Evolutionary conservation across 306 rosid species (phyloP), one percentile per base, ranked within the genome.

Genomic region (Lagenaria siceraria): DNA sequence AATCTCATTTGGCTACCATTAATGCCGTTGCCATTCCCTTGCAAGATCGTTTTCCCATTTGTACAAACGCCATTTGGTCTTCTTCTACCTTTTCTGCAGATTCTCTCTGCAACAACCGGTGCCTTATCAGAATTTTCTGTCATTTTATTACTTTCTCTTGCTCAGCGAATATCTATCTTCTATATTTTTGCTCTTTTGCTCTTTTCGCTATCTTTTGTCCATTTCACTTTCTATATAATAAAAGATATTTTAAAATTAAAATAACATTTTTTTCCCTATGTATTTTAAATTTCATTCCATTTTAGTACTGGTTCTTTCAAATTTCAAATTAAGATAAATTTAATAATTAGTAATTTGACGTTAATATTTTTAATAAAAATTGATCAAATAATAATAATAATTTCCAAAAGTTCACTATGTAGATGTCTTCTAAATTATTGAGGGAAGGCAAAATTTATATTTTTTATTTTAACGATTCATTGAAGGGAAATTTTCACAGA

Each of bases 21-120:
- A 48, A 71, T 43, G 58, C 52, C 73, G 11, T 65, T 65, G 73
- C 76, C 40, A 46, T 71, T 71, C 38, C 24, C 76, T 22, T 25
- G 76, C 33, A 71, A 71, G 56, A 71, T 71, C 59, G 76, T 71
- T 71, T 43, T 71, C 76, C 27, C 33, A 27, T 46, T 46, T 21
- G 76, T 71, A 71, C 76, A 71, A 71, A 48, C 22, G 40, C 76
- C 75, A 46, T 43, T 71, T 17, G 76, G 58, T 71, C 58, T 71
- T 48, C 40, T 14, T 71, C 76, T 22, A 46, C 40, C 76, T 71
- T 71, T 71, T 71, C 58, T 71, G 76, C 38, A 71, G 76, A 71
- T 71, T 71, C 76, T 48, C 58, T 43, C 76, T 71, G 76, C 76
- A 71, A 71, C 58, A 71, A 71, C 58, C 21, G n/a, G 1, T 71